Percentiles rank a stretch among this genome's conserved stretches.
Evolutionary conservation across 2,329 filamentous ascomycete species (phyloP).

Genomic region (Calcarisporium arbuscula): DNA sequence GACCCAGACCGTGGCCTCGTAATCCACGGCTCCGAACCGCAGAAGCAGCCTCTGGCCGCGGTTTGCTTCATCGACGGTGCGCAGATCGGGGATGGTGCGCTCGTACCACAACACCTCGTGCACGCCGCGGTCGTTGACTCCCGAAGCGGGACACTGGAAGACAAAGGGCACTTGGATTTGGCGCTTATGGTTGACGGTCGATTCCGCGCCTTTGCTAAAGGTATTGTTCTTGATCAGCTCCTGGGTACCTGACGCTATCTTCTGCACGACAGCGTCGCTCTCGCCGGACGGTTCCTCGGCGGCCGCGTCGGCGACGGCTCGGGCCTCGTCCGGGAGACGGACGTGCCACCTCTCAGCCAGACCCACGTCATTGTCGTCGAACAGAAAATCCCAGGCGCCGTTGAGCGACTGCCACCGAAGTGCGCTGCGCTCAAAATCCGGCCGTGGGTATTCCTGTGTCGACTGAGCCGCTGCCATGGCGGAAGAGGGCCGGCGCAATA

Average conservation of each 20-base stretch:
- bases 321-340: constrained; percentile 41
- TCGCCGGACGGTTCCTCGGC: too few species aligned
- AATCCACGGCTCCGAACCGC: constrained; percentile 57
- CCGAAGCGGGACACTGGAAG: constrained; percentile 58
- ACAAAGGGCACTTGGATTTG: constrained; percentile 59
- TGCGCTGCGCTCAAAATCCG: constrained; percentile 52
- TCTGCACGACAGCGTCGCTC: constrained; percentile 29
- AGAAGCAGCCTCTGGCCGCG: constrained; percentile 38
- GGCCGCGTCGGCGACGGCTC: too few species aligned
- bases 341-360: constrained; percentile 46
- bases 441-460: constrained; percentile 47
- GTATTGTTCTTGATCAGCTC: constrained; percentile 42
- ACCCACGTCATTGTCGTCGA: constrained; percentile 58
- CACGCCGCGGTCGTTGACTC: constrained; percentile 53
- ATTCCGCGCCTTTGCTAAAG: constrained; percentile 20
- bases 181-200: constrained; percentile 33
- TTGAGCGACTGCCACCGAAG: constrained; percentile 56
- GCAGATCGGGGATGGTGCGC: constrained; percentile 42
- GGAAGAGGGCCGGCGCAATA: too few species aligned
- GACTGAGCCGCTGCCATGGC: not conserved
- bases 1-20: constrained; percentile 52
- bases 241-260: constrained; percentile 41
- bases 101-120: constrained; percentile 67
- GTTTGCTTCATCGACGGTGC: constrained; percentile 33
- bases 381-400: constrained; percentile 57